Percentiles rank a stretch among this genome's conserved stretches.
These are phyloP conservation scores for Eudorina sp. DNA, from an alignment of 139 green algal species.

Conservation along the genomic window DNA sequence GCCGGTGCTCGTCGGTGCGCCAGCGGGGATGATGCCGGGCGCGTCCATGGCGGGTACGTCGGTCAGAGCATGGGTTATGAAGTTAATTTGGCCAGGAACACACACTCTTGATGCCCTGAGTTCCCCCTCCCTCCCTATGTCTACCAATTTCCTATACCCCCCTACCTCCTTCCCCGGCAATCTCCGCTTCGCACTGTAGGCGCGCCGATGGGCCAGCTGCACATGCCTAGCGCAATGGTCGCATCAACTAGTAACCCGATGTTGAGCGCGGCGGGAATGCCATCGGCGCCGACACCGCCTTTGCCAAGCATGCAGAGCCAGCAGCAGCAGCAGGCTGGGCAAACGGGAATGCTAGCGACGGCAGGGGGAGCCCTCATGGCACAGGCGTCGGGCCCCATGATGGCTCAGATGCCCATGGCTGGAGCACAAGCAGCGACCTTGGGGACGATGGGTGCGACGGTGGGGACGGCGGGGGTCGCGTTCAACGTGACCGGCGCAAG, in stretches of 20 bases:
- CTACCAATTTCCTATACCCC: no score
- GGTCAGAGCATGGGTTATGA: no score
- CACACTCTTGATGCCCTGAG: no score
- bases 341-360: conserved; percentile 7
- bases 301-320: background rate
- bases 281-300: background rate
- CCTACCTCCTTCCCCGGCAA: no score
- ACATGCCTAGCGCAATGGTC: conserved; percentile 29
- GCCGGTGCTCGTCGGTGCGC: conserved; percentile 46
- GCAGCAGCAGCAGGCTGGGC: conserved; percentile 24
- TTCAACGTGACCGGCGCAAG: background rate
- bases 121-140: no score
- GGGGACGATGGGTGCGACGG: background rate
- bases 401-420: background rate
- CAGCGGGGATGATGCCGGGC: conserved; percentile 25
- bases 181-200: conserved; percentile 5
- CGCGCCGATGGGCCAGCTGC: background rate
- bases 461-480: background rate
- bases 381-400: background rate
- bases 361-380: background rate
- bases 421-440: background rate
- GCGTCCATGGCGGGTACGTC: conserved; percentile 2
- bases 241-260: conserved; percentile 11
- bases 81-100: no score
- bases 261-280: background rate